Evolutionary conservation across 257 asterid species (phyloP).

Genomic region (Ilex asprella): DNA sequence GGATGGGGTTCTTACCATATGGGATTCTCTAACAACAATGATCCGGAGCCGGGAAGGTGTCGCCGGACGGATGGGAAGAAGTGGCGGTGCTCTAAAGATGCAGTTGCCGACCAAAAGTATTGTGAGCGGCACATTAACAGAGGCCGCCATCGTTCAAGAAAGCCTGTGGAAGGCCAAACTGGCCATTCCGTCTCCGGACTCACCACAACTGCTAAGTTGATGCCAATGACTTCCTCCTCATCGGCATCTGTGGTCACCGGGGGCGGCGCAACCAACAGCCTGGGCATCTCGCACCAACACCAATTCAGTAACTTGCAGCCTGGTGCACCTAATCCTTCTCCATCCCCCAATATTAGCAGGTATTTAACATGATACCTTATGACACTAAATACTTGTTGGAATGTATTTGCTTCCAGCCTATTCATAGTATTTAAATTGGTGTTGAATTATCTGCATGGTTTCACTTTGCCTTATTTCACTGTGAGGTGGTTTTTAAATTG

Average conservation of each 20-base stretch:
- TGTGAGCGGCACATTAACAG: conserved; percentile 98
- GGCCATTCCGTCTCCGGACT: conserved; percentile 39
- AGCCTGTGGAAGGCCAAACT: conserved; percentile 98
- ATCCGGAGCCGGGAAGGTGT: conserved; percentile 98
- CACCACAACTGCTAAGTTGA: conserved; percentile 25
- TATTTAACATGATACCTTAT: conserved; percentile 7
- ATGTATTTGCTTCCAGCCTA: no score
- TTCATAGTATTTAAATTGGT: no score
- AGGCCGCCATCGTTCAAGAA: conserved; percentile 99
- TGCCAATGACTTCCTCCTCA: conserved; percentile 23
- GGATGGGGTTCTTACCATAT: conserved; percentile 88
- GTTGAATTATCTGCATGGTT: no score
- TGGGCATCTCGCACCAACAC: conserved; percentile 31
- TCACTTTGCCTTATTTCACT: no score
- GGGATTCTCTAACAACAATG: conserved; percentile 61
- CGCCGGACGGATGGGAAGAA: conserved; percentile 96
- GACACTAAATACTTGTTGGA: no score
- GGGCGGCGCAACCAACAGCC: conserved; percentile 28
- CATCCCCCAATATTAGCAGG: conserved; percentile 37
- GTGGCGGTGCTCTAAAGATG: conserved; percentile 99
- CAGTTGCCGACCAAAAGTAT: conserved; percentile 82
- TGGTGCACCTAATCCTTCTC: conserved; percentile 20
- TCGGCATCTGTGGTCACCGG: conserved; percentile 1
- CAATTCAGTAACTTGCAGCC: conserved; percentile 31
- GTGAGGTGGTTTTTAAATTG: no score